A percentile compares a stretch with the other conserved stretches of the same genome.
These are phyloP conservation scores for Candida gorgasii DNA, from an alignment of 805 yeast genomes.

Conservation along the genomic window DNA sequence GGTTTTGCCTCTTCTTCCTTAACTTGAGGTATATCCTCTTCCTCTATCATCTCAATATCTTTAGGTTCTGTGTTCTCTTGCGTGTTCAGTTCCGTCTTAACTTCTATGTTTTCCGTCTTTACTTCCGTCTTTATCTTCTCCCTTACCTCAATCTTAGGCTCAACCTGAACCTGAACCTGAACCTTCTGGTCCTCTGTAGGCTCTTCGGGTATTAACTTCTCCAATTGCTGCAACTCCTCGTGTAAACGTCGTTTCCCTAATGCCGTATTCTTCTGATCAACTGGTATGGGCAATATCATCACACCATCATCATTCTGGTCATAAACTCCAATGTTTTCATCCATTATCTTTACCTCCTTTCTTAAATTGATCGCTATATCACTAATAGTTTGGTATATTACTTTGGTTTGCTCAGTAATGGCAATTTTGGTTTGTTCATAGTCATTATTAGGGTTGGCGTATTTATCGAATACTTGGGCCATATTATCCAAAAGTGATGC, in stretches of 20 bases:
- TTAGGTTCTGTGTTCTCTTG: slow-evolving; percentile 5
- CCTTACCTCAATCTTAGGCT: not conserved
- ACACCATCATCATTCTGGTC: slow-evolving; percentile 44
- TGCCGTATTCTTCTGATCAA: slow-evolving; percentile 70
- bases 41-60: not conserved
- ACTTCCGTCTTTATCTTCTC: not conserved
- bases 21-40: slow-evolving; percentile 4
- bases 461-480: slow-evolving; percentile 47
- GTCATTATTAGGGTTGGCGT: slow-evolving; percentile 27
- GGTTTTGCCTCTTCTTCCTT: slow-evolving; percentile 1
- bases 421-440: slow-evolving; percentile 29
- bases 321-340: slow-evolving; percentile 54
- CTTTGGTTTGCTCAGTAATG: slow-evolving; percentile 45
- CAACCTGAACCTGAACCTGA: slow-evolving; percentile 11
- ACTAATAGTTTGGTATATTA: slow-evolving; percentile 57
- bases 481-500: slow-evolving; percentile 53
- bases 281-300: slow-evolving; percentile 64
- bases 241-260: slow-evolving; percentile 60
- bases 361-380: slow-evolving; percentile 59
- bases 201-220: slow-evolving; percentile 15
- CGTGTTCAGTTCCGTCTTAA: not conserved
- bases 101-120: too few species aligned
- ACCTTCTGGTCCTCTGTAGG: slow-evolving; percentile 12
- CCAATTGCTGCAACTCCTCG: slow-evolving; percentile 39
- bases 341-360: slow-evolving; percentile 66